phyloP scores from a whole-genome alignment of 2,329 filamentous ascomycete species.

The Tolypocladium album region DNA sequence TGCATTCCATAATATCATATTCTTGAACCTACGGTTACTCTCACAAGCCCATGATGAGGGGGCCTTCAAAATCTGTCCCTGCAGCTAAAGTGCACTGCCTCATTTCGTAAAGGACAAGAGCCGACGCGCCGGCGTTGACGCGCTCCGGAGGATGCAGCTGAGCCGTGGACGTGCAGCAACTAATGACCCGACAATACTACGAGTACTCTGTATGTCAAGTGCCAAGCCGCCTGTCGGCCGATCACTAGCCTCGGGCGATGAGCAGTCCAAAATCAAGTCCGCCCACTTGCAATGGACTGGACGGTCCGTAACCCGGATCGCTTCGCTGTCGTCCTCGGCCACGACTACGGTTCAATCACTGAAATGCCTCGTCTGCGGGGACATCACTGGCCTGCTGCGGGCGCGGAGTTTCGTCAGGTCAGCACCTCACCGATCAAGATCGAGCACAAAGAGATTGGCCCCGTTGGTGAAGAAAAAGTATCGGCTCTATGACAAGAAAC shows the following conservation, averaged over 20 bases:
- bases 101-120: neutral
- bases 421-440: no score
- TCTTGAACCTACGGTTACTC: neutral
- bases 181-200: neutral
- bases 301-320: neutral
- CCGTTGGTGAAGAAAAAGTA: no score
- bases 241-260: neutral
- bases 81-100: neutral
- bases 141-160: neutral
- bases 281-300: neutral
- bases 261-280: no score
- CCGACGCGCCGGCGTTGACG: neutral
- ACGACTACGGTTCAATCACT: neutral
- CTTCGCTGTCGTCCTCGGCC: neutral
- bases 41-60: neutral
- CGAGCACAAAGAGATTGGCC: no score
- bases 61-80: neutral
- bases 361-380: neutral
- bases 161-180: neutral
- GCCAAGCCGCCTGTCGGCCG: neutral
- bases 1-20: neutral
- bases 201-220: neutral
- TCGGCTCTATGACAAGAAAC: no score
- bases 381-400: neutral
- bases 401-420: neutral